Conservation (phyloP, 2,329 filamentous ascomycete genomes). For the Arthrocladium fulminans region DNA sequence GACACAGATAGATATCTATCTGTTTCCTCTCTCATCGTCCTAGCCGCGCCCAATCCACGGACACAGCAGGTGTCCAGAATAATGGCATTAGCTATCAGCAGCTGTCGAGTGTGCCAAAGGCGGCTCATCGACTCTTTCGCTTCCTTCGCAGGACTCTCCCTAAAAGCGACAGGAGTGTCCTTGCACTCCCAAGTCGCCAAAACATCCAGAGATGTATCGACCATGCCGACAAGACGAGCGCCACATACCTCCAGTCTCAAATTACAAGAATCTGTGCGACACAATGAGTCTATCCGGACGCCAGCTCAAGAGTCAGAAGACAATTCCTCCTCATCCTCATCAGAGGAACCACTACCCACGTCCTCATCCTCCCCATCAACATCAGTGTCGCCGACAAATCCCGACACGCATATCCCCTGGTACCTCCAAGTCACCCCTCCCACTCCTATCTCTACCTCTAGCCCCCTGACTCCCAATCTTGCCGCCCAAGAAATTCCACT, state of each 20-base stretch:
- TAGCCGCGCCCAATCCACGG: neutral
- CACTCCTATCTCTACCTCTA: constrained; percentile 22
- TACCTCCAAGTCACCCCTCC: constrained; percentile 66
- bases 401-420: constrained; percentile 53
- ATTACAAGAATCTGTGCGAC: too few relatives aligned
- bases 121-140: constrained; percentile 20
- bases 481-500: constrained; percentile 52
- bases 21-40: neutral
- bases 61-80: neutral
- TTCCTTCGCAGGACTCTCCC: constrained; percentile 16
- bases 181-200: constrained; percentile 1
- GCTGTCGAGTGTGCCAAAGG: constrained; percentile 17
- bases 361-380: neutral
- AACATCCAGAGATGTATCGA: neutral
- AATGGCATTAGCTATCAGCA: neutral
- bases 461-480: constrained; percentile 35
- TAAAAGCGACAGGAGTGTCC: neutral
- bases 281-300: too few relatives aligned
- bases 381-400: neutral
- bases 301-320: neutral
- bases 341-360: neutral
- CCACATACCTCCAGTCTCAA: too few relatives aligned
- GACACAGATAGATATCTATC: too few relatives aligned
- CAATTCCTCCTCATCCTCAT: neutral
- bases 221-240: neutral